A percentile compares a stretch with the other conserved stretches of the same genome.
Evolutionary conservation across 2,329 filamentous ascomycete genomes (phyloP).

Genomic region (Fusarium beomiforme): DNA sequence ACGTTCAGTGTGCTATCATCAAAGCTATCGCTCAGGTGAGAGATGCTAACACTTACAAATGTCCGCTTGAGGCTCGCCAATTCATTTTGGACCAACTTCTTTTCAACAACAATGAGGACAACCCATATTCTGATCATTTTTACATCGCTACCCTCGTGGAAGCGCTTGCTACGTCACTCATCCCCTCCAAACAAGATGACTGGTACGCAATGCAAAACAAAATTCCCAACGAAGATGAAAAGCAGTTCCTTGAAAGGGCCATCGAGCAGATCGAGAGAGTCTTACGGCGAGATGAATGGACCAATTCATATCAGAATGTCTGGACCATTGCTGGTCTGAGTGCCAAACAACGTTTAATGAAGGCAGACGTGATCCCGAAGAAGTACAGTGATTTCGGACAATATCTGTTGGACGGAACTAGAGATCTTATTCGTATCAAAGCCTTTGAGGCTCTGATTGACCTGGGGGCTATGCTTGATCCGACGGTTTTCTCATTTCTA

Average conservation of each 20-base stretch:
- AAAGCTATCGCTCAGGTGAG: constrained; percentile 82
- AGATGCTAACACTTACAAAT: constrained; percentile 74
- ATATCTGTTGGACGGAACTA: constrained; percentile 72
- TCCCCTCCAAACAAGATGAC: constrained; percentile 59
- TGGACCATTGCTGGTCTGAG: constrained; percentile 71
- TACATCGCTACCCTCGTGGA: constrained; percentile 85
- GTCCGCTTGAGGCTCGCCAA: constrained; percentile 79
- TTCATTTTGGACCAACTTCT: constrained; percentile 91
- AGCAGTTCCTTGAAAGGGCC: constrained; percentile 61
- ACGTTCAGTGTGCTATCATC: constrained; percentile 85
- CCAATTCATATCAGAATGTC: constrained; percentile 73
- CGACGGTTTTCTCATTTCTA: constrained; percentile 65
- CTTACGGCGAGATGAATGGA: constrained; percentile 75
- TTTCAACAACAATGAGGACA: constrained; percentile 94
- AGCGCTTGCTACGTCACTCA: constrained; percentile 66
- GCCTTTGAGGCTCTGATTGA: constrained; percentile 72
- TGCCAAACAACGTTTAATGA: constrained; percentile 71
- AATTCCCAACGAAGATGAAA: constrained; percentile 57
- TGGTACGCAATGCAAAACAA: constrained; percentile 57
- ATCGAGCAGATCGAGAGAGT: constrained; percentile 74
- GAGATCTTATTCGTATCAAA: constrained; percentile 71
- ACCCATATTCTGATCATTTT: constrained; percentile 86
- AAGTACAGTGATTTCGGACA: constrained; percentile 67
- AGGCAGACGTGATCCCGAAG: constrained; percentile 67
- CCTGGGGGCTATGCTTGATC: constrained; percentile 67